These are phyloP conservation scores for Phytophthora crassamura DNA, from an alignment of 352 stramenopile genomes.

Conservation along the genomic window DNA sequence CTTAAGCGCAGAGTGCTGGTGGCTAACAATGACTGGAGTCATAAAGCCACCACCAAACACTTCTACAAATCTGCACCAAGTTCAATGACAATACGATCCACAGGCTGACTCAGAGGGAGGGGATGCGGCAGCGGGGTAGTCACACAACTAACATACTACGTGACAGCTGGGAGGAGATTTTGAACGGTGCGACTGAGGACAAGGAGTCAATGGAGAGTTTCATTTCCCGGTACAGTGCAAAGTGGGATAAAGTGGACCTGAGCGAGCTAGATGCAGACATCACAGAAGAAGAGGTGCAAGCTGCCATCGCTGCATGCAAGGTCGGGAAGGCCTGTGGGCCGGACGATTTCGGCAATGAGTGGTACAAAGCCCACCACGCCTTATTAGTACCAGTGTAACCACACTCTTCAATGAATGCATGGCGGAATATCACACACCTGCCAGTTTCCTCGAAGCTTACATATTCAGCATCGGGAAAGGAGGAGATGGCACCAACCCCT, in stretches of 20 bases:
- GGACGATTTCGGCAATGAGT: not conserved
- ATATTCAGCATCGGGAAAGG: constrained; percentile 3
- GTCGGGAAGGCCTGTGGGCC: not conserved
- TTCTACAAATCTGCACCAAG: constrained; percentile 19
- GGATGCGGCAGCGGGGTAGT: not conserved
- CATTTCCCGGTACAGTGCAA: not conserved
- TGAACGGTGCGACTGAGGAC: not conserved
- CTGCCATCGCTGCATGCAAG: not conserved
- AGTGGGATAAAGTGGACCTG: not conserved
- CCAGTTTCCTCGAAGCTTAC: not conserved
- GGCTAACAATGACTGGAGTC: too few species aligned
- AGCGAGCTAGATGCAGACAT: not conserved
- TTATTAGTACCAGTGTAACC: not conserved
- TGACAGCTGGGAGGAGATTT: not conserved
- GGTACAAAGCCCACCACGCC: not conserved
- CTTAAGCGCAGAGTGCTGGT: too few species aligned
- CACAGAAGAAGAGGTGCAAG: not conserved
- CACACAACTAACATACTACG: constrained; percentile 8
- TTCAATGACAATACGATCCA: constrained; percentile 6
- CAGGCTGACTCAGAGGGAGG: not conserved
- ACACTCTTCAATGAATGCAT: not conserved
- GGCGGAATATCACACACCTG: not conserved
- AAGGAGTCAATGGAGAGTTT: not conserved
- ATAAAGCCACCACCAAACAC: too few species aligned
- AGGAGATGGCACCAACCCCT: not conserved